phyloP scores from a whole-genome alignment of 352 stramenopile genomes.

The Pythium rhizo-oryzae region DNA sequence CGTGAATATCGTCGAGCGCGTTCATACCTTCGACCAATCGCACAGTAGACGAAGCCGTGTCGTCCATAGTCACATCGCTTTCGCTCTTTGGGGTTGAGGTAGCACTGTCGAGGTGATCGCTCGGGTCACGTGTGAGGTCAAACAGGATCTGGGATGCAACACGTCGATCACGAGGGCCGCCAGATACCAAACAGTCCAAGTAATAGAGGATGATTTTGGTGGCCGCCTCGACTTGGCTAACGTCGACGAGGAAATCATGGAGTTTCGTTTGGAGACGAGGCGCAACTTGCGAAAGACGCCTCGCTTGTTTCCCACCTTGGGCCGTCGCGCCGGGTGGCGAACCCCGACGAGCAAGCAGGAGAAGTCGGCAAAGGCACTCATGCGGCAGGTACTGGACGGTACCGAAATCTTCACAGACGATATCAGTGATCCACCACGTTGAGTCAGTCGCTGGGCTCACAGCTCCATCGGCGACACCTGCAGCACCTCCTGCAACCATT shows the following conservation, averaged over 20 bases:
- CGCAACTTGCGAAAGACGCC: conserved; percentile 41
- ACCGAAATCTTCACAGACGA: conserved; percentile 84
- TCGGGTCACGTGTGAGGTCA: conserved; percentile 43
- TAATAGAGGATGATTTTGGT: conserved; percentile 71
- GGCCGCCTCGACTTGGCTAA: conserved; percentile 38
- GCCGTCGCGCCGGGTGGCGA: conserved; percentile 1
- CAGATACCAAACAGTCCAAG: conserved; percentile 66
- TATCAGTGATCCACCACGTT: conserved; percentile 86
- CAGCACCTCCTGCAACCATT: conserved; percentile 61
- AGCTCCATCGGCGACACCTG: conserved; percentile 9
- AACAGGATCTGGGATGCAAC: conserved; percentile 70
- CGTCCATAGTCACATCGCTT: conserved; percentile 32
- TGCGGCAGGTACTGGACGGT: conserved; percentile 83
- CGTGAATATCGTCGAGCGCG: conserved; percentile 26
- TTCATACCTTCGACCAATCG: conserved; percentile 25
- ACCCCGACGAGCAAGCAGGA: conserved; percentile 59
- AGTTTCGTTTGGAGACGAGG: conserved; percentile 59
- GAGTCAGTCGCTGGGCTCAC: conserved; percentile 19
- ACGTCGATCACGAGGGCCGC: conserved; percentile 48
- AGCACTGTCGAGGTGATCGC: conserved; percentile 30
- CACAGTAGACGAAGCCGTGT: conserved; percentile 25
- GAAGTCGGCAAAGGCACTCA: conserved; percentile 74
- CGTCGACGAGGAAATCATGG: conserved; percentile 51
- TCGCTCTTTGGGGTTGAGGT: conserved; percentile 32
- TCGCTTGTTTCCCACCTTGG: conserved; percentile 22